A percentile compares a stretch with the other conserved stretches of the same genome.
phyloP scores from a whole-genome alignment of 2,329 filamentous ascomycete species.

The Ceratocystis alfenasii region DNA sequence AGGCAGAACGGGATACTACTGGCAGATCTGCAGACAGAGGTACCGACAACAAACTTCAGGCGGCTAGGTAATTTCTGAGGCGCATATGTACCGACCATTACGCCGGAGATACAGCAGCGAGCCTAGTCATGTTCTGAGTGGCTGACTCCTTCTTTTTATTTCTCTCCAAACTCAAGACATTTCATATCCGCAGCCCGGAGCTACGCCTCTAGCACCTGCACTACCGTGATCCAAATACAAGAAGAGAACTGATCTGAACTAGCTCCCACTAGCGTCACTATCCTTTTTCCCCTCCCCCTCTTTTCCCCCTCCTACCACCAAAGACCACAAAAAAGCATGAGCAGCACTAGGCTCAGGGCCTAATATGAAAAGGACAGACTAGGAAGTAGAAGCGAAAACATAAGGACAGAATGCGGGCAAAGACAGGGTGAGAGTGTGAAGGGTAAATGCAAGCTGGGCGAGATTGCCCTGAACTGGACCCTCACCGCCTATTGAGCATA shows the following conservation, averaged over 20 bases:
- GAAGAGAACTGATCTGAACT: neutral
- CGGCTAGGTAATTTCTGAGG: no score
- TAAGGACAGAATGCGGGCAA: neutral
- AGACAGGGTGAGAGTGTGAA: neutral
- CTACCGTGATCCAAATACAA: neutral
- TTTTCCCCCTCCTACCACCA: neutral
- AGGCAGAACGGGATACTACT: neutral
- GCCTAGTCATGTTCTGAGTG: neutral
- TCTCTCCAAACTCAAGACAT: neutral
- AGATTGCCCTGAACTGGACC: neutral
- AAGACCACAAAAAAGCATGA: neutral
- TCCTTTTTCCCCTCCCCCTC: neutral
- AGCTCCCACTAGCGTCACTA: neutral
- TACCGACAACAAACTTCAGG: neutral
- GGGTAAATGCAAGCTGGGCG: neutral
- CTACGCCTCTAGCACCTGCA: neutral
- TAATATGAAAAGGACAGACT: neutral
- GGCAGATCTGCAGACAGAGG: neutral
- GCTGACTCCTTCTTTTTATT: neutral
- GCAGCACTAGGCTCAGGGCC: neutral
- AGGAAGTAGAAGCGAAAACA: neutral
- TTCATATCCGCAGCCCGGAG: neutral
- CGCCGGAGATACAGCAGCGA: neutral
- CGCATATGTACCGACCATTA: neutral
- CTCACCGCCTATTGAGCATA: conserved; percentile 12